Conservation (phyloP, 192 early-diverging fungal species). For the Gorgonomyces haynaldii region DNA sequence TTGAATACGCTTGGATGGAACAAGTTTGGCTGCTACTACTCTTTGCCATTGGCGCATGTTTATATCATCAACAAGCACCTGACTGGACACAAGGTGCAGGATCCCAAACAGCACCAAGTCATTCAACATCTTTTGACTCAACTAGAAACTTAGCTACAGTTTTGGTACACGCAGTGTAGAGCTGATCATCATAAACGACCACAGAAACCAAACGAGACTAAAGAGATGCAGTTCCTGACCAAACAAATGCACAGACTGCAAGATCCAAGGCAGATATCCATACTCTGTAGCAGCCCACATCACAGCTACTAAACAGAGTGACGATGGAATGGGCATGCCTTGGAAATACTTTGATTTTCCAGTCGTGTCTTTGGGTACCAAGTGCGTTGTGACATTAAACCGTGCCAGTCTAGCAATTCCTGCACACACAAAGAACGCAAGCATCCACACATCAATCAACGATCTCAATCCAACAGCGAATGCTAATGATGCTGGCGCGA, state of each 20-base stretch:
- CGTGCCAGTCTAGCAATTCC: conserved; percentile 63
- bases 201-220: not conserved
- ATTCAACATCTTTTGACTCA: too few relatives aligned
- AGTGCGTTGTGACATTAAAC: conserved; percentile 80
- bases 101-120: too few relatives aligned
- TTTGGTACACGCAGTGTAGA: not conserved
- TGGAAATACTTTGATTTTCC: conserved; percentile 80
- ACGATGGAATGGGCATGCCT: conserved; percentile 80
- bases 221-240: not conserved
- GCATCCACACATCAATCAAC: conserved; percentile 59
- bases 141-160: too few relatives aligned
- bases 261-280: not conserved
- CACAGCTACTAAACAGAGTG: conserved; percentile 1
- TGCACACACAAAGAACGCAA: conserved; percentile 71
- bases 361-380: conserved; percentile 55
- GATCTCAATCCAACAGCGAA: conserved; percentile 80
- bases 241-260: not conserved
- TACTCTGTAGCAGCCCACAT: not conserved
- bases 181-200: not conserved
- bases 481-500: conserved; percentile 72
- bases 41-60: too few relatives aligned
- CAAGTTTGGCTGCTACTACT: too few relatives aligned
- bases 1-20: too few relatives aligned
- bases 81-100: too few relatives aligned
- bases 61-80: too few relatives aligned